phyloP scores from a whole-genome alignment of 768 basidiomycete genomes.

The Suillus plorans region DNA sequence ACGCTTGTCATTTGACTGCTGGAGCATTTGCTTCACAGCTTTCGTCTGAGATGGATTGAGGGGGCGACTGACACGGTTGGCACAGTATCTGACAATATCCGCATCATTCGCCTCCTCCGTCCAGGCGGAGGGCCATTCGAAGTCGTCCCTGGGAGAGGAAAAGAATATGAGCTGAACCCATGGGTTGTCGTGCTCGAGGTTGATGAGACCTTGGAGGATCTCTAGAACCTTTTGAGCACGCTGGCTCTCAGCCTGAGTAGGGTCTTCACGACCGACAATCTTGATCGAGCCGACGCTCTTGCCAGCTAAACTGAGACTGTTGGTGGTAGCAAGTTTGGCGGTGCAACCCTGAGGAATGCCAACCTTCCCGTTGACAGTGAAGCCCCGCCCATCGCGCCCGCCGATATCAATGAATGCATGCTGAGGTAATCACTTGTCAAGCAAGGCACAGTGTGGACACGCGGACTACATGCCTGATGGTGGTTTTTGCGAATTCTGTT shows the following conservation, averaged over 20 bases:
- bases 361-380: conserved; percentile 21
- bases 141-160: conserved; percentile 21
- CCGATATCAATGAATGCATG: conserved; percentile 22
- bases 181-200: conserved; percentile 31
- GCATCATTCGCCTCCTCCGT: conserved; percentile 16
- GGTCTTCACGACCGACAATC: conserved; percentile 53
- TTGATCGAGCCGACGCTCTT: conserved; percentile 37
- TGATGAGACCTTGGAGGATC: conserved; percentile 34
- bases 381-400: conserved; percentile 19
- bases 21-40: conserved; percentile 40
- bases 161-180: conserved; percentile 39
- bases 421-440: conserved; percentile 11
- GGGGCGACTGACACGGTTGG: conserved; percentile 20
- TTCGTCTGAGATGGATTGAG: conserved; percentile 40
- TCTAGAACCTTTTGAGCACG: conserved; percentile 31
- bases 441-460: background rate
- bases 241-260: conserved; percentile 57
- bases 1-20: conserved; percentile 32
- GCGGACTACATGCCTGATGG: conserved; percentile 36
- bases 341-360: conserved; percentile 8
- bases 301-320: conserved; percentile 28
- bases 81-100: conserved; percentile 17
- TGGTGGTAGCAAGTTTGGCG: conserved; percentile 21
- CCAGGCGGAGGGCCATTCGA: conserved; percentile 40
- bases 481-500: conserved; percentile 29